Conservation (phyloP, 1,284 basidiomycete genomes). For the Tausonia pullulans region DNA sequence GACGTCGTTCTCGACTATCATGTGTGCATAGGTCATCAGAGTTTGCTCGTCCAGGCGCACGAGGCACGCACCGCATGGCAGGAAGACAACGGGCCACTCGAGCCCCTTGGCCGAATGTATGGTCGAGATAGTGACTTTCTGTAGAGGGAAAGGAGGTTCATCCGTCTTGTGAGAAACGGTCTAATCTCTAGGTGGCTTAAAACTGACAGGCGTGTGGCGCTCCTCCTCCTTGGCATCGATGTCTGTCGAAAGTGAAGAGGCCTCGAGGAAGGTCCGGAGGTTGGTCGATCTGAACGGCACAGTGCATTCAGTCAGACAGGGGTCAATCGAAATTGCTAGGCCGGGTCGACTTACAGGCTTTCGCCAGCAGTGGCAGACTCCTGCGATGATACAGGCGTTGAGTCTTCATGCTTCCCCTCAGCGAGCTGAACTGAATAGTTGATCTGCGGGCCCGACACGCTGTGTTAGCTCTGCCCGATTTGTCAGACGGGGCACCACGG, state of each 20-base stretch:
- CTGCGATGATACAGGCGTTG: no score
- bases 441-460: background rate
- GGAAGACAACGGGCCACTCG: slow-evolving; percentile 63
- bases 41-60: background rate
- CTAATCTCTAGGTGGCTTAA: no score
- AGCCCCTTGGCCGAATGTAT: slow-evolving; percentile 85
- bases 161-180: no score
- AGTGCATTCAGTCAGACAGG: no score
- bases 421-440: background rate
- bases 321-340: no score
- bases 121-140: slow-evolving; percentile 79
- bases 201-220: slow-evolving; percentile 42
- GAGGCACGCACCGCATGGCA: slow-evolving; percentile 29
- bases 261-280: slow-evolving; percentile 67
- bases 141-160: background rate
- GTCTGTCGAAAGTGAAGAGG: slow-evolving; percentile 75
- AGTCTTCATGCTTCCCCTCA: background rate
- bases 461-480: background rate
- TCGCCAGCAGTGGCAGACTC: no score
- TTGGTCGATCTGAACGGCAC: slow-evolving; percentile 35
- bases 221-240: slow-evolving; percentile 52
- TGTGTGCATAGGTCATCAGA: background rate
- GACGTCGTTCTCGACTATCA: slow-evolving; percentile 57
- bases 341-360: no score
- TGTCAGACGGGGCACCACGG: background rate